phyloP scores from a whole-genome alignment of 2,329 filamentous ascomycete species.

The Apiospora aurea region DNA sequence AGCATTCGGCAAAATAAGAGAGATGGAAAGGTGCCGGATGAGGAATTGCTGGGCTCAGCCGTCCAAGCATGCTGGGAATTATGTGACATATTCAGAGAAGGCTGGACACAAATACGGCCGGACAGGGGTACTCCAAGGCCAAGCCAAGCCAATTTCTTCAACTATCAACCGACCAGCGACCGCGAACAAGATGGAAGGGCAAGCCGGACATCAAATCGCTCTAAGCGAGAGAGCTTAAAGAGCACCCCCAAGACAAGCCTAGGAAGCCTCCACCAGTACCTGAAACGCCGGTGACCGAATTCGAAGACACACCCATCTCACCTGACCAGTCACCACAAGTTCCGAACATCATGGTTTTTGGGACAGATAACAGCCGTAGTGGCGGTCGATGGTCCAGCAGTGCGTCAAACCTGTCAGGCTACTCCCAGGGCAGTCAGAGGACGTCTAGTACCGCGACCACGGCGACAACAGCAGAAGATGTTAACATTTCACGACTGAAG shows the following conservation, averaged over 20 bases:
- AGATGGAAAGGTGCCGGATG: constrained; percentile 76
- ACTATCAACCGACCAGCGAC: constrained; percentile 56
- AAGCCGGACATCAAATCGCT: constrained; percentile 59
- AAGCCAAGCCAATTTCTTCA: constrained; percentile 76
- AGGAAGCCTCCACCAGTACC: constrained; percentile 64
- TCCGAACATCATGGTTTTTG: constrained; percentile 88
- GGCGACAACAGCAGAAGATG: constrained; percentile 72
- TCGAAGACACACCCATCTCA: constrained; percentile 87
- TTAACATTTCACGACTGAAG: constrained; percentile 79
- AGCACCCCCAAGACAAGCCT: constrained; percentile 57
- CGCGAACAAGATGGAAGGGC: constrained; percentile 55
- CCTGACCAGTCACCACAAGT: constrained; percentile 77
- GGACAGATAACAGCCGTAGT: constrained; percentile 59
- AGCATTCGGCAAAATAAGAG: constrained; percentile 83
- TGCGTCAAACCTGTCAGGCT: constrained; percentile 79
- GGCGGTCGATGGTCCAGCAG: constrained; percentile 79
- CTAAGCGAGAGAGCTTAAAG: constrained; percentile 62
- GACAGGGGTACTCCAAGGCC: constrained; percentile 86
- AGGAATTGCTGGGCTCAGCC: constrained; percentile 84
- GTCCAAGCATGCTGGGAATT: constrained; percentile 95
- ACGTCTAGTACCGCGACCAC: constrained; percentile 78
- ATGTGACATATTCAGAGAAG: constrained; percentile 90
- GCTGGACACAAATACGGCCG: constrained; percentile 87
- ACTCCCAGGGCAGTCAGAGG: constrained; percentile 73
- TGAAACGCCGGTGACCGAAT: constrained; percentile 94